A percentile compares a stretch with the other conserved stretches of the same genome.
Conservation (phyloP, 2,329 filamentous ascomycete genomes). For the Colletotrichum musae region DNA sequence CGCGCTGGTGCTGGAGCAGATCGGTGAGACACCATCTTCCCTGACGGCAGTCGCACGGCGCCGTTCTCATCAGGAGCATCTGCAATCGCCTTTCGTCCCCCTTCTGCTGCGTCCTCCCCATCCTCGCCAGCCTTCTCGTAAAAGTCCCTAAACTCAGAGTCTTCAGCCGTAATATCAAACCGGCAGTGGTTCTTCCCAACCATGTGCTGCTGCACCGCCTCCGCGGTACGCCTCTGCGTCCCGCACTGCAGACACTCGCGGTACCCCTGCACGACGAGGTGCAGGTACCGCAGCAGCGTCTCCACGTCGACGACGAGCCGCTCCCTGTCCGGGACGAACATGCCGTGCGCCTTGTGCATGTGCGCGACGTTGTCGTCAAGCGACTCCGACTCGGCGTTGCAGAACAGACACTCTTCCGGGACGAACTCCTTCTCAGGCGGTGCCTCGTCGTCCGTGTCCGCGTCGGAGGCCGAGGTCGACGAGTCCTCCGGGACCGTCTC, state of each 20-base stretch:
- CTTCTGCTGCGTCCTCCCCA: not conserved
- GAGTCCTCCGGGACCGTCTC: slow-evolving; percentile 16
- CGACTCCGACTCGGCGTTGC: slow-evolving; percentile 46
- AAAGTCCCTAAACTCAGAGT: slow-evolving; percentile 58
- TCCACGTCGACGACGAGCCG: slow-evolving; percentile 61
- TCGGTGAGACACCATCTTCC: slow-evolving; percentile 52
- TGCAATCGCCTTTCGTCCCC: not conserved
- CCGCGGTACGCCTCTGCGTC: slow-evolving; percentile 55
- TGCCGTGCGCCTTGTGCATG: slow-evolving; percentile 64
- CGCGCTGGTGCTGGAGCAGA: slow-evolving; percentile 25
- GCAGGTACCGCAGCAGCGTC: slow-evolving; percentile 62
- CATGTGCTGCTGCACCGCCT: slow-evolving; percentile 68
- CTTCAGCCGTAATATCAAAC: slow-evolving; percentile 53
- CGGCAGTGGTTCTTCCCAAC: slow-evolving; percentile 62
- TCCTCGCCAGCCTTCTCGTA: slow-evolving; percentile 50
- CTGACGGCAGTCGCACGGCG: slow-evolving; percentile 53
- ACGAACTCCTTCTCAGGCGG: slow-evolving; percentile 42
- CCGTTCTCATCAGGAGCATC: slow-evolving; percentile 45
- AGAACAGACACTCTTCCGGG: slow-evolving; percentile 59
- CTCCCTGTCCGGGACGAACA: slow-evolving; percentile 57
- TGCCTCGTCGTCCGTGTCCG: not conserved
- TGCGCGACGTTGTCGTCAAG: slow-evolving; percentile 59
- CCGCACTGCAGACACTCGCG: slow-evolving; percentile 67
- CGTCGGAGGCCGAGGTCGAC: slow-evolving; percentile 20
- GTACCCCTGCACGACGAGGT: slow-evolving; percentile 63